phyloP scores from a whole-genome alignment of 306 rosid genomes.

The Rosa chinensis region DNA sequence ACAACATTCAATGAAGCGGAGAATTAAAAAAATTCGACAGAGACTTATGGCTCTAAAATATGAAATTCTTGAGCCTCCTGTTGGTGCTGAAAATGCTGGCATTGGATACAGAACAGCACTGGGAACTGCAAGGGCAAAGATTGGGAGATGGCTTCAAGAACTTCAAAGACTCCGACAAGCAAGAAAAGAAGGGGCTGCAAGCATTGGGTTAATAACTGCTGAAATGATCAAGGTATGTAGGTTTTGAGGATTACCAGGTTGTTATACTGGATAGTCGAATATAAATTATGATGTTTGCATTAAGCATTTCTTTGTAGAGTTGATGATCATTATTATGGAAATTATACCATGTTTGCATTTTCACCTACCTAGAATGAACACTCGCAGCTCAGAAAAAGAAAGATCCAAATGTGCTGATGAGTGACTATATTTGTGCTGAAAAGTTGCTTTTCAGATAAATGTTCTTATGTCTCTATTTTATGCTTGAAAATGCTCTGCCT shows the following conservation, averaged over 20 bases:
- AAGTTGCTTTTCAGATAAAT: background rate
- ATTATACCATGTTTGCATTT: background rate
- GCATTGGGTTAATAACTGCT: constrained; percentile 80
- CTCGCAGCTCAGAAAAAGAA: background rate
- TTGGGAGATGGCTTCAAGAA: constrained; percentile 98
- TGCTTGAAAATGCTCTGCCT: background rate
- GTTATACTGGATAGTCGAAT: background rate
- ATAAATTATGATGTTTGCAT: background rate
- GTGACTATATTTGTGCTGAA: constrained; percentile 2
- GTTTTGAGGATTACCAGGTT: constrained; percentile 1
- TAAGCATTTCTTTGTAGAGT: constrained; percentile 7
- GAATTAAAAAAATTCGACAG: constrained; percentile 92
- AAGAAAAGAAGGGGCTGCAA: constrained; percentile 97
- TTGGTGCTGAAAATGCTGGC: constrained; percentile 80
- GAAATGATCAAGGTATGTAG: constrained; percentile 89
- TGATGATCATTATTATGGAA: background rate
- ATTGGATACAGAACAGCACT: constrained; percentile 88
- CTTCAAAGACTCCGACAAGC: constrained; percentile 97
- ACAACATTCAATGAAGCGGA: constrained; percentile 82
- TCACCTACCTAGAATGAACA: background rate
- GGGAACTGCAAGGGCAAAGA: constrained; percentile 88
- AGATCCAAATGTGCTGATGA: background rate
- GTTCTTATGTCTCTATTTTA: background rate
- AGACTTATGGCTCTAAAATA: constrained; percentile 95
- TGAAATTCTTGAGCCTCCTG: constrained; percentile 74